These are phyloP conservation scores for Paraphoma chrysanthemicola DNA, from an alignment of 2,329 filamentous ascomycete genomes.

Conservation along the genomic window DNA sequence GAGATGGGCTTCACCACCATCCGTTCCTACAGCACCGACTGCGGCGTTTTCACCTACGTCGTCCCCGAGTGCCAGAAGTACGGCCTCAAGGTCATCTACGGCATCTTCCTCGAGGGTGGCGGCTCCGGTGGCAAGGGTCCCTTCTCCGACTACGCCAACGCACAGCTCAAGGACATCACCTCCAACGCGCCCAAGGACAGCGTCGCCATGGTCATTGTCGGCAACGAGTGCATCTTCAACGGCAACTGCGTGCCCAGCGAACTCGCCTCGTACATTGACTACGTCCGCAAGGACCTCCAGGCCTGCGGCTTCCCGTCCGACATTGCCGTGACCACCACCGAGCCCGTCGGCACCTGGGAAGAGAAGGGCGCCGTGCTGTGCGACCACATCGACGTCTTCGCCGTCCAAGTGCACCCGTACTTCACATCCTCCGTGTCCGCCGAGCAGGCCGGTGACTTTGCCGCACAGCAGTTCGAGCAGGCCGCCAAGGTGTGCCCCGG, in stretches of 20 bases:
- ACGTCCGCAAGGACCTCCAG: conserved; percentile 69
- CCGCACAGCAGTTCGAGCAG: conserved; percentile 73
- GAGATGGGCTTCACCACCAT: conserved; percentile 65
- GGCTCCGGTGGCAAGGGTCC: conserved; percentile 54
- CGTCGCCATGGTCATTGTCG: conserved; percentile 81
- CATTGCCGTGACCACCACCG: conserved; percentile 75
- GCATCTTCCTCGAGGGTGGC: conserved; percentile 78
- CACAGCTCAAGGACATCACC: conserved; percentile 77
- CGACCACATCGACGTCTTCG: conserved; percentile 75
- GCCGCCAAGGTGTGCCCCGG: conserved; percentile 74
- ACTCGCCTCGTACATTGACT: conserved; percentile 74
- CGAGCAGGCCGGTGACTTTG: conserved; percentile 75
- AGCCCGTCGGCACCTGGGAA: conserved; percentile 82
- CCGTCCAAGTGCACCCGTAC: conserved; percentile 91
- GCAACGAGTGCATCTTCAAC: conserved; percentile 90
- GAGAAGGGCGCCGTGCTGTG: conserved; percentile 69
- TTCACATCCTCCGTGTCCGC: conserved; percentile 78
- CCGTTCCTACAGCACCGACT: conserved; percentile 93
- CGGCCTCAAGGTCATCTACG: conserved; percentile 81
- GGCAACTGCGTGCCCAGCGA: conserved; percentile 68
- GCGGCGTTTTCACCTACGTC: conserved; percentile 78
- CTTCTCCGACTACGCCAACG: conserved; percentile 63
- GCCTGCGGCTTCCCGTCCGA: conserved; percentile 73
- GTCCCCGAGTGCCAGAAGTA: conserved; percentile 70
- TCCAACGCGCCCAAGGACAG: conserved; percentile 73